Base-by-base conservation (phyloP, 768 basidiomycete genomes). In the Lentinula detonsa region DNA sequence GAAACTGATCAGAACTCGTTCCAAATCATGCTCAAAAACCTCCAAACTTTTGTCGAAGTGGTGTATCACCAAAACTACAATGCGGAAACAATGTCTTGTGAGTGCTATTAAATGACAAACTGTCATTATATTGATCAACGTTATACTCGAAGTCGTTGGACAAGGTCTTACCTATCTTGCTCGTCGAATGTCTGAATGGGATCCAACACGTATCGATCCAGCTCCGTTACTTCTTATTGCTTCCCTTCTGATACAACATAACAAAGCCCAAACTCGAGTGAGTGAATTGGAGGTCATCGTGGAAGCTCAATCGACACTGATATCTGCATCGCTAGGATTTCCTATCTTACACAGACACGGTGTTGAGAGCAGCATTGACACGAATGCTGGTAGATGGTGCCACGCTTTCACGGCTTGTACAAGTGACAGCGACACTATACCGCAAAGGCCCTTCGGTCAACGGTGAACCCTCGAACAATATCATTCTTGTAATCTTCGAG, bases 221-320 rank as follows among this genome's bases (percentile, higher is more conserved):
- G 83, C 84, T 8, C 77, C 87, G 4, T 66, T 90, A 9, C 65
- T 91, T 16, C 53, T 70, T 3, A 80, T 87, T 55, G 73, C 78
- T 0, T 74, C 81, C 3, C 74, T 75, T 13, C 74, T 91, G 34
- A 73, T 88, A 13, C 78, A 84, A 60, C 78, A 85, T 66, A 87
- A 89, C 72, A 85, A 84, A 69, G 71, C 77, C 21, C 75, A 82
- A 49, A 79, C 77, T 66, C 76, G 82, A 61, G 89, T 88, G 62
- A 60, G 76, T 69, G 2, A 35, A 28, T 21, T 58, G 40, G 49
- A 33, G 15, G 31, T 33, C 57, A 46, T 35, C 39, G 56, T 40
- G 28, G 53, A 62, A 45, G 34, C 21, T 31, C 57, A 59, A 21
- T 52, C 35, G 34, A 28, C 31, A 39, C 11, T 57, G 61, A 63